Evolutionary conservation across 2,329 filamentous ascomycete genomes (phyloP), one percentile per base, ranked within the genome.

Genomic region (Pseudocercospora eumusae): DNA sequence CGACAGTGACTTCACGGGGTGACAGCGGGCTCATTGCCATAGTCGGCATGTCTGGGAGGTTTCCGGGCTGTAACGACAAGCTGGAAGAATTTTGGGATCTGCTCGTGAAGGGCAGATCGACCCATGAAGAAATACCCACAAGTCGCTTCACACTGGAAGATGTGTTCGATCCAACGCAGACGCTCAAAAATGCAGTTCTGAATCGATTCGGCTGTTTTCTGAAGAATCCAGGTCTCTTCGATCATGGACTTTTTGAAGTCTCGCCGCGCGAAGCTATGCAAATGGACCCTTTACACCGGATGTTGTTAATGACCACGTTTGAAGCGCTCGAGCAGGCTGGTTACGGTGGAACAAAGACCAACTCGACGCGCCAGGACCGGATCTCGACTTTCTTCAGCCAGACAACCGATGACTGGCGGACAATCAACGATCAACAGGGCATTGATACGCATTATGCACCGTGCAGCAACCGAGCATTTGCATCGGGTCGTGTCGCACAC

Each of bases 231-330:
- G 76, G 73, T 0, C 21, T 68, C 0, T 80, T 80, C 60, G 77
- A 80, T 63, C 56, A 71, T 3, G 64, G 64, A 0, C 75, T 79
- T 54, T 80, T 80, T 67, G 73, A 76, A 40, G 77, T 79, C 64
- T 72, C 69, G 5, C 73, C 71, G 3, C 44, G 61, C 1, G 70
- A 73, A 23, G 64, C 61, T 2, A n/a, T 33, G 28, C 42, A n/a
- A 13, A 61, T 61, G 40, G 64, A 66, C 27, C 64, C 64, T 1
- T 15, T 33, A 3, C 53, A 58, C 2, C 61, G 64, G 1, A 15
- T 61, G n/a, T 10, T 56, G 0, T 52, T 66, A 7, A 53, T 57
- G 31, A 52, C 33, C 1, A 53, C 56, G 1, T 64, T 64, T 27
- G 64, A 66, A 45, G 64, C 64, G 2, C 61, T 66, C 6, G 61